Percentiles rank a stretch among this genome's conserved stretches.
These are phyloP conservation scores for Backusella westeae DNA, from an alignment of 192 early-diverging fungal species.

Conservation along the genomic window DNA sequence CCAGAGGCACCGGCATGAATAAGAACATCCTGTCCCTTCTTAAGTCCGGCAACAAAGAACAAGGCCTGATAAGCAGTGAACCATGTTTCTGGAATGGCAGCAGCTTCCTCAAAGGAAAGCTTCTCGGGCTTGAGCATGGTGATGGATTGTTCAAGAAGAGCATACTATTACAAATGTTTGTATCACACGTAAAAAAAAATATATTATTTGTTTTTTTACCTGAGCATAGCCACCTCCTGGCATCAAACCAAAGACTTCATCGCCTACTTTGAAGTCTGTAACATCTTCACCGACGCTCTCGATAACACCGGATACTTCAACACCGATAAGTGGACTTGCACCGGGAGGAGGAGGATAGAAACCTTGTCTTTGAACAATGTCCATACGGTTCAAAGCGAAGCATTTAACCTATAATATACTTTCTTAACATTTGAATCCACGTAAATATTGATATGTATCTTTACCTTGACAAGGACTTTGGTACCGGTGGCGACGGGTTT, in stretches of 20 bases:
- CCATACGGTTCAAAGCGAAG: conserved; percentile 79
- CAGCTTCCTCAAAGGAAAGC: conserved; percentile 57
- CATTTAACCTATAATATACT: conserved; percentile 37
- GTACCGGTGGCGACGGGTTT: conserved; percentile 40
- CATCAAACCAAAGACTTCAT: conserved; percentile 71
- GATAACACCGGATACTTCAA: conserved; percentile 70
- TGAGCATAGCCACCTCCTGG: conserved; percentile 76
- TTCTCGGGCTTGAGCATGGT: conserved; percentile 56
- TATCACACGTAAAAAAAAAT: background rate
- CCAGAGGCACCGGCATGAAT: conserved; percentile 80
- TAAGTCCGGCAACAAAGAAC: conserved; percentile 52
- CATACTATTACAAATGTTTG: conserved; percentile 42
- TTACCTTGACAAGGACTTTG: conserved; percentile 54
- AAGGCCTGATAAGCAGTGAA: conserved; percentile 79
- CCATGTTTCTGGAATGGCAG: conserved; percentile 77
- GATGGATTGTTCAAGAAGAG: conserved; percentile 57
- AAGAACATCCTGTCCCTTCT: conserved; percentile 63
- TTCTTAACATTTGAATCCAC: background rate
- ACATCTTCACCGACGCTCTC: conserved; percentile 45
- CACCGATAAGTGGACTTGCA: conserved; percentile 66
- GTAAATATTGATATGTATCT: background rate
- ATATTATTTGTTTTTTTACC: conserved; percentile 18
- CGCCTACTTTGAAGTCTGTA: conserved; percentile 56
- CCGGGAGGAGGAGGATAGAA: conserved; percentile 63
- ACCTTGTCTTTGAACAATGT: conserved; percentile 71